These are phyloP conservation scores for Plasmodium sp. DNA, from an alignment of 169 alveolate species.

Conservation along the genomic window DNA sequence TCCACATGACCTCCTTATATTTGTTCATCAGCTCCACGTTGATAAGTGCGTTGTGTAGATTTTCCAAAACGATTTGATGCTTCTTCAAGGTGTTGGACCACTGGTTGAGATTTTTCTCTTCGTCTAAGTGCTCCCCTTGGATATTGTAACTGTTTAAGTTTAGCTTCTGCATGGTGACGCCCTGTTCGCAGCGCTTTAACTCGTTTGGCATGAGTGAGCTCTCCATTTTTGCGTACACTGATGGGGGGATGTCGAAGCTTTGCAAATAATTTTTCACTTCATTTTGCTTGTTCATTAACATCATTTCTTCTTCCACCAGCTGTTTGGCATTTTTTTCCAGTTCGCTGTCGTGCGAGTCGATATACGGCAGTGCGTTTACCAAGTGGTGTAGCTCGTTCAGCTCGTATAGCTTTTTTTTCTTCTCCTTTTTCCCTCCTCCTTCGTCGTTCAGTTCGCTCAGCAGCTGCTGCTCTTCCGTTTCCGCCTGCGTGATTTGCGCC, in stretches of 20 bases:
- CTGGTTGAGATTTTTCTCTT: neutral
- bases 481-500: neutral
- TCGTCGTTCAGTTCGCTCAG: neutral
- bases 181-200: slow-evolving; percentile 29
- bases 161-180: slow-evolving; percentile 3
- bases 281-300: slow-evolving; percentile 26
- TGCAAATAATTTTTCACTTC: slow-evolving; percentile 34
- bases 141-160: slow-evolving; percentile 23
- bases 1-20: slow-evolving; percentile 53
- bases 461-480: neutral
- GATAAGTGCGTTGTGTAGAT: slow-evolving; percentile 48
- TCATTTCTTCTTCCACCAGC: slow-evolving; percentile 60
- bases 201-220: slow-evolving; percentile 35
- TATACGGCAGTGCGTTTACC: slow-evolving; percentile 50
- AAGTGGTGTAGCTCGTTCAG: slow-evolving; percentile 8
- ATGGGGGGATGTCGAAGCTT: neutral
- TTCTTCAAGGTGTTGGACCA: slow-evolving; percentile 16
- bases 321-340: slow-evolving; percentile 43
- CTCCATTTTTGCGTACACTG: neutral
- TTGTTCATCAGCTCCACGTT: slow-evolving; percentile 54
- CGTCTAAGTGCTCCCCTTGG: neutral
- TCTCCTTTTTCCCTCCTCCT: neutral
- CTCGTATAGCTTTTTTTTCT: slow-evolving; percentile 18
- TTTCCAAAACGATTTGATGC: slow-evolving; percentile 37
- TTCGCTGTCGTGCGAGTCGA: slow-evolving; percentile 49